Evolutionary conservation across 1,284 basidiomycete genomes (phyloP).

Genomic region (Prillingera fragicola): DNA sequence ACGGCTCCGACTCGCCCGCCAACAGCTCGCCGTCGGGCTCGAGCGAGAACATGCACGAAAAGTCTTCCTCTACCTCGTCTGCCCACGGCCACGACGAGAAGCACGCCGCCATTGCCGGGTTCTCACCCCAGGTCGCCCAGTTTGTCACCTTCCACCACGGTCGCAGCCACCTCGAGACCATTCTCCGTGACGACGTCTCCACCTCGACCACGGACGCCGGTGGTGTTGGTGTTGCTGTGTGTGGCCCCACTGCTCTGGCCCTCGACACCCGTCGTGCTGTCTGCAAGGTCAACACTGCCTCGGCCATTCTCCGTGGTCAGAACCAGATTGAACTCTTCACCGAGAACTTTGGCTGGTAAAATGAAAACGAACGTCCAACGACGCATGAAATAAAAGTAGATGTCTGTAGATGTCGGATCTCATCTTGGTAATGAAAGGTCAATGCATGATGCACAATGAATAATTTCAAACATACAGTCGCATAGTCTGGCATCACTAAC

Average conservation of each 20-base stretch:
- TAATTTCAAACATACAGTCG: no score
- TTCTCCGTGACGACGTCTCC: slow-evolving; percentile 10
- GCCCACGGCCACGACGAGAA: slow-evolving; percentile 6
- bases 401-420: neutral
- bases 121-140: neutral
- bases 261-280: slow-evolving; percentile 22
- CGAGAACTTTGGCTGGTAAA: slow-evolving; percentile 37
- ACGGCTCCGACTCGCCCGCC: neutral
- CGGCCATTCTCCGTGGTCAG: slow-evolving; percentile 23
- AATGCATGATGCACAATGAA: no score
- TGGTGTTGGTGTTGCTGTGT: slow-evolving; percentile 20
- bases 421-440: no score
- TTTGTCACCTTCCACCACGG: slow-evolving; percentile 9
- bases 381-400: no score
- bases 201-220: slow-evolving; percentile 3
- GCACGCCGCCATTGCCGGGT: neutral
- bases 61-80: neutral
- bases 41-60: slow-evolving; percentile 1
- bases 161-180: slow-evolving; percentile 12
- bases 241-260: slow-evolving; percentile 24
- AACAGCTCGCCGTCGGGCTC: slow-evolving; percentile 1
- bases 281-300: slow-evolving; percentile 15
- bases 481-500: no score
- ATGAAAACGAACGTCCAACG: no score
- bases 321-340: slow-evolving; percentile 20